Evolutionary conservation across 2,329 filamentous ascomycete genomes (phyloP).

Genomic region (Beauveria pseudobassiana): DNA sequence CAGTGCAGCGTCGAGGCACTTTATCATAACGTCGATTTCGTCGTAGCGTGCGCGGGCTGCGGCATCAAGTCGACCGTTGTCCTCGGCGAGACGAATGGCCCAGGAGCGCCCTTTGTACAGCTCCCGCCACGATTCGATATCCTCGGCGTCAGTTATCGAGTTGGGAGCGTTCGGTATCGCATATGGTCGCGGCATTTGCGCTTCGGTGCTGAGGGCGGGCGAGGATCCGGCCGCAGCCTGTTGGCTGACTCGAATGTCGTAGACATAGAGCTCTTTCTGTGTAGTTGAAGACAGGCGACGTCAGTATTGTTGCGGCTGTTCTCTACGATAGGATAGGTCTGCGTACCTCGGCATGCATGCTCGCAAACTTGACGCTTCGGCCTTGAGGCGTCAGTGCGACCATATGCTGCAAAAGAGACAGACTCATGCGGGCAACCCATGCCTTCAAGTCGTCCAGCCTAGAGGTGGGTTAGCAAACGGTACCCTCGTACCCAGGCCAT

Average conservation of each 20-base stretch:
- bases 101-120: conserved; percentile 78
- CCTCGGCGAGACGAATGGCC: conserved; percentile 63
- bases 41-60: conserved; percentile 57
- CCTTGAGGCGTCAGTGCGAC: conserved; percentile 82
- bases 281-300: not conserved
- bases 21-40: conserved; percentile 69
- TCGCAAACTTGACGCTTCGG: conserved; percentile 74
- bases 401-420: conserved; percentile 68
- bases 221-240: conserved; percentile 39
- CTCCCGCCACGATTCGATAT: conserved; percentile 79
- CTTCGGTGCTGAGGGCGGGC: conserved; percentile 38
- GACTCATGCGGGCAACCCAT: conserved; percentile 71
- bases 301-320: conserved; percentile 1
- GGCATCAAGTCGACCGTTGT: conserved; percentile 59
- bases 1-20: conserved; percentile 76
- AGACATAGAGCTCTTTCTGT: conserved; percentile 89
- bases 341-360: conserved; percentile 69
- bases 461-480: conserved; percentile 16
- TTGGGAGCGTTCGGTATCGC: conserved; percentile 66
- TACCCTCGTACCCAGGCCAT: not conserved
- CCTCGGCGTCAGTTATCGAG: conserved; percentile 69
- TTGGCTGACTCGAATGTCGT: conserved; percentile 71
- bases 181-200: conserved; percentile 46
- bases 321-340: not conserved
- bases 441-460: conserved; percentile 78